A percentile compares a stretch with the other conserved stretches of the same genome.
phyloP scores from a whole-genome alignment of 768 basidiomycete genomes.

The Strobilomyces confusus region DNA sequence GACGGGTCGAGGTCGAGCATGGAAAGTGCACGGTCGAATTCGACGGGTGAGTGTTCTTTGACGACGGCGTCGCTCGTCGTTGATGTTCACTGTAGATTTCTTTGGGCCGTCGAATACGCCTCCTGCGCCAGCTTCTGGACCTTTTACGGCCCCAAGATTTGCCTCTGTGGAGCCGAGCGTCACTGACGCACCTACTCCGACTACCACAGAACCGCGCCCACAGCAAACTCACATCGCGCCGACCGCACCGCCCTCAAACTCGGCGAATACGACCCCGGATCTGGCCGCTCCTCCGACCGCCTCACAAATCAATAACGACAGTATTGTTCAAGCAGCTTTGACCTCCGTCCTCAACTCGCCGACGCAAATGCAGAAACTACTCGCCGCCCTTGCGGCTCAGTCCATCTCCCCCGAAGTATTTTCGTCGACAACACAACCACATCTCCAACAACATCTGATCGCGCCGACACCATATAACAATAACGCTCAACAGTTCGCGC shows the following conservation, averaged over 20 bases:
- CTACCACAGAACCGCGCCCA: slow-evolving; percentile 8
- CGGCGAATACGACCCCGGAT: slow-evolving; percentile 6
- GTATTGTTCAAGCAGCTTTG: slow-evolving; percentile 47
- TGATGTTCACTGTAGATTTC: slow-evolving; percentile 28
- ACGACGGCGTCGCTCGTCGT: not conserved
- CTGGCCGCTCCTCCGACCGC: slow-evolving; percentile 9
- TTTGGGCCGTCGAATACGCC: slow-evolving; percentile 49
- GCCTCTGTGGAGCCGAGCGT: slow-evolving; percentile 25
- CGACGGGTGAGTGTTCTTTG: slow-evolving; percentile 7
- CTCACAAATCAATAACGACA: slow-evolving; percentile 35
- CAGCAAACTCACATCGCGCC: slow-evolving; percentile 16
- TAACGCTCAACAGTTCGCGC: slow-evolving; percentile 5
- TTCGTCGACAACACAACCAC: slow-evolving; percentile 13
- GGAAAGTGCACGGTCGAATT: slow-evolving; percentile 23
- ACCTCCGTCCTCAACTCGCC: slow-evolving; percentile 50
- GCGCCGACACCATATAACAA: slow-evolving; percentile 29
- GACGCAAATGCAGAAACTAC: slow-evolving; percentile 54
- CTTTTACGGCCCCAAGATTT: slow-evolving; percentile 24
- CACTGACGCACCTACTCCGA: slow-evolving; percentile 15
- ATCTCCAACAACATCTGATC: slow-evolving; percentile 24
- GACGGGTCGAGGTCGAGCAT: slow-evolving; percentile 34
- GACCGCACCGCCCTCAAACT: slow-evolving; percentile 12
- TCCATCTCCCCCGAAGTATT: slow-evolving; percentile 23
- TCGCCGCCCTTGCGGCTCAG: slow-evolving; percentile 39
- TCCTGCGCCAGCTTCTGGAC: slow-evolving; percentile 34